Conservation (phyloP, 2,329 filamentous ascomycete species). For the Leptosphaerulina australis region DNA sequence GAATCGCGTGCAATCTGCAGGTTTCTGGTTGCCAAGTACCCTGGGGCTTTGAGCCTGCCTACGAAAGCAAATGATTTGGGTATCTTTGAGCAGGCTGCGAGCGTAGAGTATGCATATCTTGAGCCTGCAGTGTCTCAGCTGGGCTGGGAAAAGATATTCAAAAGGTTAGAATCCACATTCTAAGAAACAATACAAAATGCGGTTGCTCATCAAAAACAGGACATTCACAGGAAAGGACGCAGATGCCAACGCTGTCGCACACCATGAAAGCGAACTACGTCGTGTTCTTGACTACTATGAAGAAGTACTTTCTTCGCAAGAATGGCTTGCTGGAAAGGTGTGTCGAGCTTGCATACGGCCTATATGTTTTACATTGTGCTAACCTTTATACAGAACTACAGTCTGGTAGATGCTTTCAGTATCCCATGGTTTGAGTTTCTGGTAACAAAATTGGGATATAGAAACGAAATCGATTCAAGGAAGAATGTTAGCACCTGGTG, state of each 20-base stretch:
- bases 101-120: background rate
- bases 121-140: background rate
- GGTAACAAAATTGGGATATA: background rate
- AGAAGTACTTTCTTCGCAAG: background rate
- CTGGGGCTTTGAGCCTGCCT: background rate
- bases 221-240: background rate
- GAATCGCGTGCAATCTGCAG: background rate
- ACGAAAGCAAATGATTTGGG: background rate
- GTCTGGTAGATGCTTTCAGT: background rate
- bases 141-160: background rate
- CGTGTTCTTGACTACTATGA: background rate
- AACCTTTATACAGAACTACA: background rate
- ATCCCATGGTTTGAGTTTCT: background rate
- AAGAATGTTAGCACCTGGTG: background rate
- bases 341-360: background rate
- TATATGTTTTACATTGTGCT: background rate
- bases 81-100: background rate
- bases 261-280: background rate
- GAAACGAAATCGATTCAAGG: background rate
- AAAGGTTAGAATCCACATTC: background rate
- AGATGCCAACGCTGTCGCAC: background rate
- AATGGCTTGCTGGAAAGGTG: background rate
- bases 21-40: background rate
- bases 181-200: background rate
- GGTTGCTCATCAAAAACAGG: background rate